These are phyloP conservation scores for Nakazawaea ambrosiae DNA, from an alignment of 805 yeast genomes.

Conservation along the genomic window DNA sequence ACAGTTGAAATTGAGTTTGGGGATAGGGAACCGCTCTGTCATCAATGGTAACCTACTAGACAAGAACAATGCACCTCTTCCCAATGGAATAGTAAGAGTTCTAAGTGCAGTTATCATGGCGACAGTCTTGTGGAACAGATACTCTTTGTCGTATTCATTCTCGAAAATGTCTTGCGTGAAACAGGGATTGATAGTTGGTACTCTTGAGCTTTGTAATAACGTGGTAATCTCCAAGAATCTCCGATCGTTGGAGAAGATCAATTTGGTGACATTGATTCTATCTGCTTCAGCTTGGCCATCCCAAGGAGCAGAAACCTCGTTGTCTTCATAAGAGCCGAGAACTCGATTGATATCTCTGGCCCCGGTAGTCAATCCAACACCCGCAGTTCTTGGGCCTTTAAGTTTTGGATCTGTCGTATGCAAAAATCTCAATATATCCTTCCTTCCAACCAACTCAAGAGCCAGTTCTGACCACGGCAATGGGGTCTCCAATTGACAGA, in stretches of 20 bases:
- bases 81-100: slow-evolving; percentile 70
- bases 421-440: slow-evolving; percentile 40
- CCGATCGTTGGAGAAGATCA: slow-evolving; percentile 72
- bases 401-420: background rate
- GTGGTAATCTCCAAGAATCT: slow-evolving; percentile 72
- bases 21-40: slow-evolving; percentile 79
- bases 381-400: background rate
- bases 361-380: background rate
- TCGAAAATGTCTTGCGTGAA: slow-evolving; percentile 23
- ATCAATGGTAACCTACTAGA: slow-evolving; percentile 68
- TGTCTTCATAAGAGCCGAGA: slow-evolving; percentile 30
- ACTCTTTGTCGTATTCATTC: slow-evolving; percentile 15
- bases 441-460: slow-evolving; percentile 57
- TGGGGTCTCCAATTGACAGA: slow-evolving; percentile 45
- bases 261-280: slow-evolving; percentile 55
- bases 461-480: slow-evolving; percentile 39
- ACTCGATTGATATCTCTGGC: slow-evolving; percentile 15
- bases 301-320: slow-evolving; percentile 51
- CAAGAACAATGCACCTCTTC: slow-evolving; percentile 67
- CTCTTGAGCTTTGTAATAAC: slow-evolving; percentile 61
- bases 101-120: slow-evolving; percentile 60
- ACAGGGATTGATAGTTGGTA: slow-evolving; percentile 43
- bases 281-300: slow-evolving; percentile 69
- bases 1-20: slow-evolving; percentile 64
- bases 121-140: slow-evolving; percentile 46